A percentile compares a stretch with the other conserved stretches of the same genome.
These are phyloP conservation scores for Aspergillus avenaceus DNA, from an alignment of 495 filamentous ascomycete species.

Conservation along the genomic window DNA sequence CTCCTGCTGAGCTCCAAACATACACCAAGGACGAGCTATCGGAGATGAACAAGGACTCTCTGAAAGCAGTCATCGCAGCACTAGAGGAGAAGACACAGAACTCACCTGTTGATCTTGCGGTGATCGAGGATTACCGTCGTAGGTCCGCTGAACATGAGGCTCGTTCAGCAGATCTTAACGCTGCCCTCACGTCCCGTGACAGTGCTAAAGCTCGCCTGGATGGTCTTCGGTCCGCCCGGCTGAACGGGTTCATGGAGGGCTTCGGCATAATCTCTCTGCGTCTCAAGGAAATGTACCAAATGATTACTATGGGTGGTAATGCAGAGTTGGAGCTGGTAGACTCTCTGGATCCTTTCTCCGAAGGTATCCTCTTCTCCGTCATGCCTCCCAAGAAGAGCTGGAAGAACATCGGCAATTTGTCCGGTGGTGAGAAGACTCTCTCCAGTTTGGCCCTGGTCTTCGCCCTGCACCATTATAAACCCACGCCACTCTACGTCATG, in stretches of 20 bases:
- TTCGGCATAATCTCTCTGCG: conserved; percentile 92
- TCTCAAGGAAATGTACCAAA: conserved; percentile 99
- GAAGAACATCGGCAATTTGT: conserved; percentile 97
- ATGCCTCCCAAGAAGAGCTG: conserved; percentile 99
- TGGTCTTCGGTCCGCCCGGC: conserved; percentile 78
- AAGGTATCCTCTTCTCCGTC: conserved; percentile 93
- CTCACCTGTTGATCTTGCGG: conserved; percentile 80
- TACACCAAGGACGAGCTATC: conserved; percentile 87
- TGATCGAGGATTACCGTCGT: conserved; percentile 89
- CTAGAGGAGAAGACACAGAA: conserved; percentile 93
- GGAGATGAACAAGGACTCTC: conserved; percentile 84
- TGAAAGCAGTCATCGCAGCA: conserved; percentile 83
- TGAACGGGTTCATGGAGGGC: conserved; percentile 98
- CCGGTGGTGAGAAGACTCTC: conserved; percentile 94
- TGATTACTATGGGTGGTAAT: conserved; percentile 99
- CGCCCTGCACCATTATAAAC: conserved; percentile 96
- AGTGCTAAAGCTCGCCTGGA: conserved; percentile 84
- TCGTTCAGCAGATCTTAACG: conserved; percentile 72
- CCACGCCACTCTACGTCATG: conserved; percentile 97
- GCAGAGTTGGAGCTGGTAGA: conserved; percentile 96
- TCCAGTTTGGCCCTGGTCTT: conserved; percentile 93
- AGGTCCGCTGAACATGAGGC: conserved; percentile 81
- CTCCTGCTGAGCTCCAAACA: conserved; percentile 60
- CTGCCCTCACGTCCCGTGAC: conserved; percentile 73
- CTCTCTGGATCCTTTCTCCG: conserved; percentile 90